These are phyloP conservation scores for Boehmeria nivea DNA, from an alignment of 306 rosid species.

Conservation along the genomic window DNA sequence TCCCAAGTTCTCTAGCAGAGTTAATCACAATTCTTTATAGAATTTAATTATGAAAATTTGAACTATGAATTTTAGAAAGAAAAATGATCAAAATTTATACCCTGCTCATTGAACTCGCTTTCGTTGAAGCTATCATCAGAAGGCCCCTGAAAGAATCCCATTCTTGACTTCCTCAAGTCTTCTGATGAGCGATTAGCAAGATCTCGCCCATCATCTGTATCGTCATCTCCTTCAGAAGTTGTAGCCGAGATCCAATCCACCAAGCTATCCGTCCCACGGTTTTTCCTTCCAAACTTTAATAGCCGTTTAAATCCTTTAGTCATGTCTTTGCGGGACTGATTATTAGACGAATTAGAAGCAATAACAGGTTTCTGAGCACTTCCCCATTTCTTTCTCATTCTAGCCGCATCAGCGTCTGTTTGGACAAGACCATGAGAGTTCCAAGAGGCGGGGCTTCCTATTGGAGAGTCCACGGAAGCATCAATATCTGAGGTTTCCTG, in stretches of 20 bases:
- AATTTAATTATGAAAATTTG: no score
- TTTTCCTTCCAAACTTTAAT: conserved; percentile 87
- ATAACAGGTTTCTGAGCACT: conserved; percentile 85
- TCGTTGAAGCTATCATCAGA: conserved; percentile 83
- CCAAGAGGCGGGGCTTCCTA: conserved; percentile 96
- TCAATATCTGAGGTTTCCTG: conserved; percentile 89
- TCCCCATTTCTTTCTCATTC: conserved; percentile 99
- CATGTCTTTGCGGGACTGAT: conserved; percentile 87
- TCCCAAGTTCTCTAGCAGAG: no score
- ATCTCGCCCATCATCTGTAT: conserved; percentile 90
- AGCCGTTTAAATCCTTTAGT: conserved; percentile 89
- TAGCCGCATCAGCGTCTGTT: conserved; percentile 76
- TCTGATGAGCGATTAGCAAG: conserved; percentile 76
- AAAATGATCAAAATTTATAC: no score
- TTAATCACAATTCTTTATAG: no score
- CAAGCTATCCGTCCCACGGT: conserved; percentile 79
- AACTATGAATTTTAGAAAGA: no score
- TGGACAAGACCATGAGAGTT: conserved; percentile 76
- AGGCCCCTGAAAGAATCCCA: conserved; percentile 86
- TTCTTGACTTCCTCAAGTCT: conserved; percentile 93
- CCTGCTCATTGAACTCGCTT: conserved; percentile 74
- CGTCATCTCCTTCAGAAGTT: conserved; percentile 99
- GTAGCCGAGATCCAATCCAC: conserved; percentile 96
- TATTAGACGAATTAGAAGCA: conserved; percentile 68
- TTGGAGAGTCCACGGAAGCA: conserved; percentile 81